Percentiles rank a stretch among this genome's conserved stretches.
These are phyloP conservation scores for Pleurotus citrinopileatus DNA, from an alignment of 768 basidiomycete species.

Conservation along the genomic window DNA sequence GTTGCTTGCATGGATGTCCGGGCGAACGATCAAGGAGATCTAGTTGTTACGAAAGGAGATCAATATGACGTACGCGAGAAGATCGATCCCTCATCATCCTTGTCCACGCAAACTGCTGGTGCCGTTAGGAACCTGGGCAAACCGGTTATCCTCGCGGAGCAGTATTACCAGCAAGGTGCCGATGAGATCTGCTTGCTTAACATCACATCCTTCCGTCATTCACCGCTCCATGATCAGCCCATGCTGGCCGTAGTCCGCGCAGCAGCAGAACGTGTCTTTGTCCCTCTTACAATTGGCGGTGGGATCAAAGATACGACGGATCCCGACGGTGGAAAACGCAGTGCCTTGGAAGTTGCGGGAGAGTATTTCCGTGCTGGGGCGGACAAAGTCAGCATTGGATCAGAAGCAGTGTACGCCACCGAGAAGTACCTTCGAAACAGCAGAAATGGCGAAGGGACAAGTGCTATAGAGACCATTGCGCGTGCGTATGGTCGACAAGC, in stretches of 20 bases:
- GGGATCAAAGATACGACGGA: conserved; percentile 96
- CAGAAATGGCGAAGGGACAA: conserved; percentile 59
- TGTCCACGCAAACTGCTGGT: conserved; percentile 49
- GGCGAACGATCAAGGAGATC: conserved; percentile 91
- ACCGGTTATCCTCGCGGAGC: conserved; percentile 85
- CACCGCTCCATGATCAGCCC: conserved; percentile 93
- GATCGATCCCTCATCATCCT: conserved; percentile 19
- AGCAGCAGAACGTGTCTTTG: conserved; percentile 87
- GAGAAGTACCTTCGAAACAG: conserved; percentile 64
- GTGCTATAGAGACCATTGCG: conserved; percentile 92
- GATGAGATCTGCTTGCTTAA: conserved; percentile 98
- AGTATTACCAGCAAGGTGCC: conserved; percentile 85
- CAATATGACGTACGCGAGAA: conserved; percentile 98
- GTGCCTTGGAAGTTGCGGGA: conserved; percentile 92
- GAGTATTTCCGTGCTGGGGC: conserved; percentile 97
- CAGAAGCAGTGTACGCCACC: conserved; percentile 92
- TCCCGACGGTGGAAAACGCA: conserved; percentile 86
- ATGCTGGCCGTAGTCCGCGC: conserved; percentile 95
- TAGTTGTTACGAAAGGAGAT: conserved; percentile 99
- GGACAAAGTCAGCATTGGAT: conserved; percentile 97
- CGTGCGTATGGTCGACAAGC: conserved; percentile 91
- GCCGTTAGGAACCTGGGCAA: conserved; percentile 96
- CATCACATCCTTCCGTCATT: conserved; percentile 98
- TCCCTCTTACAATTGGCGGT: conserved; percentile 97
- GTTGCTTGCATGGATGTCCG: conserved; percentile 98